Evolutionary conservation across 2,329 filamentous ascomycete genomes (phyloP), one percentile per base, ranked within the genome.

Genomic region (Phaeosphaeria sp.): DNA sequence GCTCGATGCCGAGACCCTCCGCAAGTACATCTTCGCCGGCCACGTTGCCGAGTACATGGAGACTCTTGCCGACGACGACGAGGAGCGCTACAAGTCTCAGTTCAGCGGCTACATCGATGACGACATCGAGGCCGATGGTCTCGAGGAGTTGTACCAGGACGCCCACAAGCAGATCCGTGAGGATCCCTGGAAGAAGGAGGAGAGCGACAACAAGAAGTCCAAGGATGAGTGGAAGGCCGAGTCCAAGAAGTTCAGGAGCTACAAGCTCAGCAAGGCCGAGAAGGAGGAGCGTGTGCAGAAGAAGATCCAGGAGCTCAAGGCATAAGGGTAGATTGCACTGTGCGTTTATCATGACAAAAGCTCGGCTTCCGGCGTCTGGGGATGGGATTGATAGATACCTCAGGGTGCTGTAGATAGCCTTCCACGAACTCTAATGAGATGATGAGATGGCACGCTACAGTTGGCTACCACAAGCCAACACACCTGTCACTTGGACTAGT

Each of bases 41-140:
- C 95, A 99, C 89, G 92, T 99, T 68, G 93, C 94, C 73, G 95
- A 99, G 89, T 99, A 99, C 90, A 99, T 99, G 95, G 95, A 99
- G 90, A 95, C 90, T 59, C 91, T 99, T 68, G 95, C 95, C 83
- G 95, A 99, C 77, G 95, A 99, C 80, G 95, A 99, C 79, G 95
- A 99, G 91, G 95, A 99, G 89, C 93, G 95, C 80, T 99, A 92
- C 92, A 94, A 94, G 88, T 89, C 88, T 75, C 95, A 99, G 87
- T 99, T 99, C 90, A 86, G 89, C 82, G 90, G 95, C 84, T 99
- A 99, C 88, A 90, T 97, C 72, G 94, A 99, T 69, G 92, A 96
- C 79, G 95, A 97, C 75, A 82, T 99, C 69, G 94, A 98, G 86
- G 93, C 95, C 66, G 95, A 97, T 77, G 92, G 91, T 75, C 88